Conservation (phyloP, 1,139 yeast species). For the Scheffersomyces illinoinensis region DNA sequence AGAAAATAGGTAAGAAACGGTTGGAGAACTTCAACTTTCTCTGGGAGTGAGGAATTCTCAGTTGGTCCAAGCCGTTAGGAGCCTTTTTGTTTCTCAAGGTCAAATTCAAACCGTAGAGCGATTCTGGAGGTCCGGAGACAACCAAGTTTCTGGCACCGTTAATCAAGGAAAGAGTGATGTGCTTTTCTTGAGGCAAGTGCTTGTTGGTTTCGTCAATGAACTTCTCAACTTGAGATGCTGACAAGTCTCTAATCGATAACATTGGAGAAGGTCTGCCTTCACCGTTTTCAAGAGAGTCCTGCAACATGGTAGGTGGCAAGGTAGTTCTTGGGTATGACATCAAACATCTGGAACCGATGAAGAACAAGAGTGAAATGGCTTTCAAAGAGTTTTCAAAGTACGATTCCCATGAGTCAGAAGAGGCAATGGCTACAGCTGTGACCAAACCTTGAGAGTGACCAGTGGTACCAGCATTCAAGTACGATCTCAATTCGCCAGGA, state of each 20-base stretch:
- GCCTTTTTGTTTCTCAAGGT: conserved; percentile 94
- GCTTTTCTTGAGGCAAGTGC: conserved; percentile 90
- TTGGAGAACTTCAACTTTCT: conserved; percentile 91
- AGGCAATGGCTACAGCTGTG: conserved; percentile 88
- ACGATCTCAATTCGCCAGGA: conserved; percentile 82
- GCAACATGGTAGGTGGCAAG: conserved; percentile 88
- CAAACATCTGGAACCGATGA: conserved; percentile 90
- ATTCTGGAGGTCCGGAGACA: conserved; percentile 97
- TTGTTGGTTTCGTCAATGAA: conserved; percentile 86
- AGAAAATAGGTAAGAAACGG: conserved; percentile 91
- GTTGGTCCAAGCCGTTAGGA: conserved; percentile 90
- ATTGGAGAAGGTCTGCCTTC: conserved; percentile 98
- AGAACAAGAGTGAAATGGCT: conserved; percentile 83
- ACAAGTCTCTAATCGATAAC: conserved; percentile 89
- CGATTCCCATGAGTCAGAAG: conserved; percentile 83
- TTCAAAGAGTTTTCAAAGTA: conserved; percentile 71
- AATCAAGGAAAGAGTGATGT: conserved; percentile 83
- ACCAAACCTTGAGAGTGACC: conserved; percentile 99
- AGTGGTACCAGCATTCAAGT: conserved; percentile 71
- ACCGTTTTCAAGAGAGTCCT: conserved; percentile 89
- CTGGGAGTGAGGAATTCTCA: conserved; percentile 89
- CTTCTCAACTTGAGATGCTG: conserved; percentile 73
- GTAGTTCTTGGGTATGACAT: conserved; percentile 91
- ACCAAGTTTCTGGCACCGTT: conserved; percentile 97
- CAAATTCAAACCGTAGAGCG: conserved; percentile 93